Evolutionary conservation across 257 asterid species (phyloP), one percentile per base, ranked within the genome.

Genomic region (Salvia rosmarinus): DNA sequence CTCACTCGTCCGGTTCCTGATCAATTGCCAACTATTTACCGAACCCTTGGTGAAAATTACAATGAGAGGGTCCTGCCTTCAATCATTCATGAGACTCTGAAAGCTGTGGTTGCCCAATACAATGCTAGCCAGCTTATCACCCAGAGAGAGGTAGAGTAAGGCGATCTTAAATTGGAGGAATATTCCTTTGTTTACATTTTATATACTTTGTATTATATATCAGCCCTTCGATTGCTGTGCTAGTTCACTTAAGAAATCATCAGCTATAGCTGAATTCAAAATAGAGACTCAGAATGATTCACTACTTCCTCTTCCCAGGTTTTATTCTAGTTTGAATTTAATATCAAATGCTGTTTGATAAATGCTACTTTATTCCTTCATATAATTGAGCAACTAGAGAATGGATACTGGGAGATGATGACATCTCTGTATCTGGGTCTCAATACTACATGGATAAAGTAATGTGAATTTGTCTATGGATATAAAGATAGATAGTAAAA

Each of bases 81-180:
- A 19, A 88, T 92, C 55, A 89, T 92, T 72, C 94, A 92, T 32
- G 98, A 92, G 80, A 92, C 98, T 70, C 78, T 92, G 81, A 92
- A 92, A 80, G 78, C 96, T 74, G 96, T 92, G 69, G 98, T 92
- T 77, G 98, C 96, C 17, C 96, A 92, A 64, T 92, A 86, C 81
- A 91, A 92, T 73, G 98, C 98, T 19, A 92, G 96, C 81, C 96
- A 92, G 89, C 94, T 92, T 17, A 85, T 92, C 86, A 92, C 98
- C 60, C 98, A 92, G 84, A 87, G 98, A 87, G 98, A 92, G 91
- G 98, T 88, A 81, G 47, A 16, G 43, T 39, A 56, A 12, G 43
- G 51, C 12, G 56, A 25, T 72, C n/a, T 57, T 17, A 23, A 14
- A 14, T 70, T 30, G 51, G 32, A 50, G 46, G 37, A 37, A 16